Evolutionary conservation across 78 protist species (phyloP).

Genomic region (Anaeramoeba flamelloides): DNA sequence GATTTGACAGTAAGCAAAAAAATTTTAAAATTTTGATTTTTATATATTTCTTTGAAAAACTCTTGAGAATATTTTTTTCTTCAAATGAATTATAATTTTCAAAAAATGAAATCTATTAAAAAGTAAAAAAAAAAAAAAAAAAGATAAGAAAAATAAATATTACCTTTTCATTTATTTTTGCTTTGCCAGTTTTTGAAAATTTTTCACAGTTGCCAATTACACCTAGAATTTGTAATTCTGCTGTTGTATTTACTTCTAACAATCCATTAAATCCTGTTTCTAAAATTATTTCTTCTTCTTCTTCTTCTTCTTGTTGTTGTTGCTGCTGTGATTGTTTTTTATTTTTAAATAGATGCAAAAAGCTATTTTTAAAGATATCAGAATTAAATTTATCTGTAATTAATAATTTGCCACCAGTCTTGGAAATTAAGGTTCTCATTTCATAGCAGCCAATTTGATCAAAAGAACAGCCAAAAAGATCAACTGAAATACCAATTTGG

Average conservation of each 20-base stretch:
- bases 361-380: not conserved
- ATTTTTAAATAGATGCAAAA: not conserved
- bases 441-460: slow-evolving; percentile 6
- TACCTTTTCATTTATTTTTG: too few relatives aligned
- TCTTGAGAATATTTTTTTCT: too few relatives aligned
- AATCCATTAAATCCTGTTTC: not conserved
- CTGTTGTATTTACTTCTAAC: not conserved
- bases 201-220: too few relatives aligned
- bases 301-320: not conserved
- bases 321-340: not conserved
- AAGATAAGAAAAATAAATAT: too few relatives aligned
- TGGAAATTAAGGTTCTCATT: not conserved
- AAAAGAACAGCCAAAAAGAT: slow-evolving; percentile 3
- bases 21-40: too few relatives aligned
- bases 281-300: not conserved
- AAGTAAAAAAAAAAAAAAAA: too few relatives aligned
- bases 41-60: too few relatives aligned
- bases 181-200: too few relatives aligned
- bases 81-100: too few relatives aligned
- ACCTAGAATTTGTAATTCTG: too few relatives aligned
- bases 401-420: slow-evolving; percentile 14
- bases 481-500: not conserved
- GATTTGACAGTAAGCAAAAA: too few relatives aligned
- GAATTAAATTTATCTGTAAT: slow-evolving; percentile 1
- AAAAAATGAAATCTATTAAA: too few relatives aligned